Evolutionary conservation across 495 filamentous ascomycete genomes (phyloP), one percentile per base, ranked within the genome.

Genomic region (Podospora comata): DNA sequence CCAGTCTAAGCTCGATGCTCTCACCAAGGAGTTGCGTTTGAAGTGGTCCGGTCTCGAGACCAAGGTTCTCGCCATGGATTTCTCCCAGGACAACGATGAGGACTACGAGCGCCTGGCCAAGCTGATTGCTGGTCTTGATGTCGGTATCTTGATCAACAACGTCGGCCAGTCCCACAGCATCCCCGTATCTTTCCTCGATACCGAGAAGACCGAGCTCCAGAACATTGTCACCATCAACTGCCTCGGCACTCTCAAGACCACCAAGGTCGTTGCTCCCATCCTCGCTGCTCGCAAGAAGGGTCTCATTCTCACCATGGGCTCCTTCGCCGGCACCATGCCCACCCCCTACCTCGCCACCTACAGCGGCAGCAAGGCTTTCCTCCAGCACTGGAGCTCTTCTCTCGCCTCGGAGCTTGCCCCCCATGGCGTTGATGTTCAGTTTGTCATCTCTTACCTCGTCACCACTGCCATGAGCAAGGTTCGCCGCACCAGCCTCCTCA

Each of bases 381-480:
- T 99, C 67, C 94, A 97, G 79, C 89, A 96, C 77, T 99, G 96
- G 96, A 97, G 92, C 59, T 89, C 87, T 3, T 87, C 96, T 54
- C 86, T 99, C 2, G 90, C 89, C 28, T 84, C 91, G 13, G 96
- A 99, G 79, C 84, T 98, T 27, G 87, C 88, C 70, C 86, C 86
- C 1, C 81, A 91, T 71, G 90, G 91, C 65, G 87, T 99, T 32
- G 87, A 90, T 57, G 94, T 97, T 55, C 86, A 97, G 74, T 85
- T 97, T 55, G 89, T 95, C 28, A 85, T 97, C 70, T 91, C 89
- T 70, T 94, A 99, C 79, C 87, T 99, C 68, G 92, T 99, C 74
- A 94, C 92, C 26, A 91, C 90, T 16, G 92, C 95, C 65, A 98
- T 99, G 96, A 92, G 88, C 76, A 99, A 99, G 87, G 86, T 99